Evolutionary conservation across 2,329 filamentous ascomycete species (phyloP), one percentile per base, ranked within the genome.

Genomic region (Daldinia sp.): DNA sequence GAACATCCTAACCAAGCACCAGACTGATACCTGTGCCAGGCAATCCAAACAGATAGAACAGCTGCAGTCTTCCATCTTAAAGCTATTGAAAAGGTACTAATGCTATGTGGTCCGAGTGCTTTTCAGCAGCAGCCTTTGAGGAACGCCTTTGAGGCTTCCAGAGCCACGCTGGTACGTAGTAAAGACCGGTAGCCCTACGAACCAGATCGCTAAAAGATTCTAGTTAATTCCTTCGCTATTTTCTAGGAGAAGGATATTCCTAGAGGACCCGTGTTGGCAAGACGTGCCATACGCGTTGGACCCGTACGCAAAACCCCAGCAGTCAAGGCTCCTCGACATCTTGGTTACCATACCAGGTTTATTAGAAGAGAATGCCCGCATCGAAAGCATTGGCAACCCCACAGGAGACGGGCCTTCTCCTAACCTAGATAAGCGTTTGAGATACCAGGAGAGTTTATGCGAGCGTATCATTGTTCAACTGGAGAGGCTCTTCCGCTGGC

Each of bases 81-180:
- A 10, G 66, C 66, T 2, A 64, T 68, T 11, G 55, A 48, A 10
- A 61, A 64, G 13, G 53, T 67, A 7, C 34, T 68, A 21, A 51
- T 43, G 52, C 37, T 67, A 2, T 68, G 64, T 25, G 66, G 66
- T 0, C 66, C 66, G 8, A 50, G 49, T 8, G 63, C 61, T 10
- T 68, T 68, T 45, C 66, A 68, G 19, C 56, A 41, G 10, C 66
- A 63, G n/a, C 61, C 66, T 15, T 21, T 68, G 32, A 59, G 61
- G 23, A 67, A 65, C 30, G 64, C 66, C 21, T 67, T 65, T 30
- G 66, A 68, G 34, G 66, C 66, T n/a, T 64, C 66, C 15, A 64
- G 66, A 29, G 50, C 64, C 41, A 68, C 66, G 19, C 49, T 68
- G 17, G 66, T 68, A 29, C 30, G 61, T 43, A 13, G 48, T 11